Conservation (phyloP, 2,329 filamentous ascomycete species). For the Penicillium sp. region DNA sequence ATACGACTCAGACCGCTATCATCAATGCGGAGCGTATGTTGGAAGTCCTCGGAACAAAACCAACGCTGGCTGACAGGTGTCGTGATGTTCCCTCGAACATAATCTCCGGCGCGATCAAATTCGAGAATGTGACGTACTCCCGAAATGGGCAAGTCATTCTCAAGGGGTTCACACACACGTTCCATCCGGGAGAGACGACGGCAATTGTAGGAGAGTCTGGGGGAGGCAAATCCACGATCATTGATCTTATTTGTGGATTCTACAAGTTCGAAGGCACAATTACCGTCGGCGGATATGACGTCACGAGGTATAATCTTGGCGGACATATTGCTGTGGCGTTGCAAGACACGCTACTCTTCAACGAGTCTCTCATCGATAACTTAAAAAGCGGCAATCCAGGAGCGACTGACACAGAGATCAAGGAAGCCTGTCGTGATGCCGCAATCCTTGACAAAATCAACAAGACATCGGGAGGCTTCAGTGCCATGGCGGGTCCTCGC, state of each 20-base stretch:
- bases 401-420: neutral
- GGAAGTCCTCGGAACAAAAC: constrained; percentile 58
- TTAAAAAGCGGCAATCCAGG: neutral
- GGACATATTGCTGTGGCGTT: constrained; percentile 82
- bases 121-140: constrained; percentile 56
- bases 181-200: constrained; percentile 54
- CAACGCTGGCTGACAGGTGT: constrained; percentile 52
- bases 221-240: constrained; percentile 62
- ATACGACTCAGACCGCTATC: constrained; percentile 52
- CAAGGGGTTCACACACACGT: constrained; percentile 55
- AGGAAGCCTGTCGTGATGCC: neutral
- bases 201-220: constrained; percentile 78
- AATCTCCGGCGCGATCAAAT: constrained; percentile 57
- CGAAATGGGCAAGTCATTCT: constrained; percentile 52
- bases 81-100: constrained; percentile 52
- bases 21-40: constrained; percentile 46
- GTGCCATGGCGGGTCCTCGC: neutral
- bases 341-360: constrained; percentile 82
- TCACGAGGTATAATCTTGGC: constrained; percentile 72
- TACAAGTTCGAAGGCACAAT: constrained; percentile 45
- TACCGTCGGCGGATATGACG: constrained; percentile 71
- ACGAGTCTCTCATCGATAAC: constrained; percentile 54
- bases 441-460: neutral
- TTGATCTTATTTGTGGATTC: constrained; percentile 40
- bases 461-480: neutral